A percentile compares a stretch with the other conserved stretches of the same genome.
These are phyloP conservation scores for Cytospora chrysosperma DNA, from an alignment of 2,329 filamentous ascomycete genomes.

Conservation along the genomic window DNA sequence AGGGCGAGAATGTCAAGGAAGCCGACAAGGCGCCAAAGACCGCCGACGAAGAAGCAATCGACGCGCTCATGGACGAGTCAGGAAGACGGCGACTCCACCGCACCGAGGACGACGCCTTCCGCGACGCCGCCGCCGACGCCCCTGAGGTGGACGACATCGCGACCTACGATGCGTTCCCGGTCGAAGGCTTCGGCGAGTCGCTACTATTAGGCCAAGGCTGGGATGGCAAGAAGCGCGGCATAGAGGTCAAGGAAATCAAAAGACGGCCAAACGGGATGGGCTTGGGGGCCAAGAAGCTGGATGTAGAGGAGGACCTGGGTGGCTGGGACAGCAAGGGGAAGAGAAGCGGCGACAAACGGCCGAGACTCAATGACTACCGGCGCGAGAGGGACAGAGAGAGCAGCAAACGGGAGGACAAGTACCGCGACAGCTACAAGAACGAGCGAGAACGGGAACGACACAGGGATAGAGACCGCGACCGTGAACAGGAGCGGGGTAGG, in stretches of 20 bases:
- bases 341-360: conserved; percentile 35
- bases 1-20: conserved; percentile 47
- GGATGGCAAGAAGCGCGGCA: conserved; percentile 65
- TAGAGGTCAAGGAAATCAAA: conserved; percentile 64
- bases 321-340: conserved; percentile 71
- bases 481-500: conserved; percentile 13
- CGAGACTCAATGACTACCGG: conserved; percentile 51
- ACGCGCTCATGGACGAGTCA: conserved; percentile 60
- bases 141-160: conserved; percentile 75
- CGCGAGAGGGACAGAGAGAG: conserved; percentile 45
- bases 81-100: conserved; percentile 51
- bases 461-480: conserved; percentile 23
- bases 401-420: conserved; percentile 41
- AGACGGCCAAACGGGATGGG: conserved; percentile 79
- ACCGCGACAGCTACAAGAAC: conserved; percentile 45
- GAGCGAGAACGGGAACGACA: conserved; percentile 43
- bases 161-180: conserved; percentile 84
- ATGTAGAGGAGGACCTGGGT: conserved; percentile 70
- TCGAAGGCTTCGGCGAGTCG: conserved; percentile 92
- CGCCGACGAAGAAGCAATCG: conserved; percentile 58
- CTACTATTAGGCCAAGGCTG: conserved; percentile 93
- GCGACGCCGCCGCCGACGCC: conserved; percentile 66
- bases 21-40: conserved; percentile 31
- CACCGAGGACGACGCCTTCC: conserved; percentile 68
- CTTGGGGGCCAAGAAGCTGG: conserved; percentile 81